phyloP scores from a whole-genome alignment of 352 stramenopile species.

The Poterioochromonas sp. region DNA sequence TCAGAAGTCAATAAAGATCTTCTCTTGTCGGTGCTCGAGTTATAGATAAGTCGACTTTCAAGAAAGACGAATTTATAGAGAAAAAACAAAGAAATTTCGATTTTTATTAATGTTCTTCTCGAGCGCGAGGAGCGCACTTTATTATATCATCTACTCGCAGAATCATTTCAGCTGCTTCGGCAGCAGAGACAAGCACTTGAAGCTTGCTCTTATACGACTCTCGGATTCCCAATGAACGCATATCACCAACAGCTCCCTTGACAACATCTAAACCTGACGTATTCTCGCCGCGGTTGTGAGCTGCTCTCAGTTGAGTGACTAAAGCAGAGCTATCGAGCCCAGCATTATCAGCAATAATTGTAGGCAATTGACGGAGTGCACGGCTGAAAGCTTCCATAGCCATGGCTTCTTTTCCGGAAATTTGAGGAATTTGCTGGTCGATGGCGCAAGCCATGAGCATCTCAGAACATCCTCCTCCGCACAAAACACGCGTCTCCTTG shows the following conservation, averaged over 20 bases:
- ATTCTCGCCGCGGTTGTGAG: slow-evolving; percentile 76
- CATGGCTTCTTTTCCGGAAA: slow-evolving; percentile 91
- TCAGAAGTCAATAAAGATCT: no score
- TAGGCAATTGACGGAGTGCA: slow-evolving; percentile 88
- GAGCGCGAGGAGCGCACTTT: slow-evolving; percentile 78
- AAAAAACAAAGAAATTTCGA: background rate
- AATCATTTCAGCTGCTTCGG: slow-evolving; percentile 98
- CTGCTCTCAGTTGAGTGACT: slow-evolving; percentile 85
- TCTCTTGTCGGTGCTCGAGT: no score
- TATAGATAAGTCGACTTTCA: no score
- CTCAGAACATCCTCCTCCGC: slow-evolving; percentile 92
- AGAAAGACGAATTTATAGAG: no score
- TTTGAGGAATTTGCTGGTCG: slow-evolving; percentile 68
- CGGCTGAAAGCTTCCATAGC: slow-evolving; percentile 94
- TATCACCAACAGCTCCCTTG: slow-evolving; percentile 86
- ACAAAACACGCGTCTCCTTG: slow-evolving; percentile 88
- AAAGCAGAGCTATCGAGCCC: slow-evolving; percentile 96
- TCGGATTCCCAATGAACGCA: slow-evolving; percentile 90
- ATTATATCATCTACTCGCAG: slow-evolving; percentile 98
- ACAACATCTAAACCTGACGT: slow-evolving; percentile 93
- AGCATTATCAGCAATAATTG: slow-evolving; percentile 97
- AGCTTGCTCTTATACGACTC: slow-evolving; percentile 71
- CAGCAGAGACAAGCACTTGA: slow-evolving; percentile 78
- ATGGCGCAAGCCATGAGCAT: slow-evolving; percentile 87
- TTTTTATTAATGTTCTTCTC: slow-evolving; percentile 38